phyloP scores from a whole-genome alignment of 23 red algal genomes.

The Agarophyton chilense region DNA sequence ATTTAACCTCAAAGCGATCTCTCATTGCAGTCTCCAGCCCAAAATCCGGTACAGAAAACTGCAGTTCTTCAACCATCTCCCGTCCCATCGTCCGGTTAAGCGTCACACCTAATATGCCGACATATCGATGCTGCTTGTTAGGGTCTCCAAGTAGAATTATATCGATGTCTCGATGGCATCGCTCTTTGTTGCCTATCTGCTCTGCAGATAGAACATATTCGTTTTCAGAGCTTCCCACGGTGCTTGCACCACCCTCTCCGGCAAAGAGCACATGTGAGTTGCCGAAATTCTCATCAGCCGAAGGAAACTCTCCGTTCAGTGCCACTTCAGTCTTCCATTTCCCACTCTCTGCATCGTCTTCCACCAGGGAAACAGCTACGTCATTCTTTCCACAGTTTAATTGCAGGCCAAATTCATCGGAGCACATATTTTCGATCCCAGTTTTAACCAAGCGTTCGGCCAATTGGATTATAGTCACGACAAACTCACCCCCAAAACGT shows the following conservation, averaged over 20 bases:
- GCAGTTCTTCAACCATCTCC: background rate
- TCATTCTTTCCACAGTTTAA: background rate
- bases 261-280: background rate
- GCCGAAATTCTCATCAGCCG: background rate
- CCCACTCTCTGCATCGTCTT: background rate
- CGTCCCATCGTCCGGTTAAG: slow-evolving; percentile 20
- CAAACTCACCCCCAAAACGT: background rate
- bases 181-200: background rate
- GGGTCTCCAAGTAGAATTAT: background rate
- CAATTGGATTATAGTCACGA: slow-evolving; percentile 12
- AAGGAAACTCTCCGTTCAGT: background rate
- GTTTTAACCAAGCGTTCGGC: background rate
- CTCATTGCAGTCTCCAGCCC: background rate
- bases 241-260: background rate
- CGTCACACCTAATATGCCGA: slow-evolving; percentile 14
- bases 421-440: slow-evolving; percentile 23
- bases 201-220: background rate
- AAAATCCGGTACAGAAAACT: background rate
- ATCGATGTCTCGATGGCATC: slow-evolving; percentile 15
- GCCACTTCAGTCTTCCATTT: background rate
- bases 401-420: slow-evolving; percentile 14
- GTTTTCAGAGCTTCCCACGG: background rate
- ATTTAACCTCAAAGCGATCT: background rate
- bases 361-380: background rate
- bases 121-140: background rate